phyloP scores from a whole-genome alignment of 1,284 basidiomycete species.

The Pascua sp. region DNA sequence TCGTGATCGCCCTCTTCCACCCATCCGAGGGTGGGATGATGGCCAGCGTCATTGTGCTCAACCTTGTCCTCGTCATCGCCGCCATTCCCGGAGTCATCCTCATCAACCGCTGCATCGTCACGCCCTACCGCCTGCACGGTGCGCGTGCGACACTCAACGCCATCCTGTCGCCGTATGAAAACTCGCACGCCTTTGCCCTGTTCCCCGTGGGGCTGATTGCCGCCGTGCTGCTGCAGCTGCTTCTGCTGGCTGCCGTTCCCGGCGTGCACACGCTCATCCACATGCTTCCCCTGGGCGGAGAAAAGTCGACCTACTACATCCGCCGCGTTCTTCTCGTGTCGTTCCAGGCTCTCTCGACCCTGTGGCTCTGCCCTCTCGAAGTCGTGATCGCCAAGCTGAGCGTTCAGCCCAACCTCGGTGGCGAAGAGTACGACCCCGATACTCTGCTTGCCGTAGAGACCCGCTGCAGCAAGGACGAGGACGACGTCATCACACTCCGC shows the following conservation, averaged over 20 bases:
- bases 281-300: not conserved
- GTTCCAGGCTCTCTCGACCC: conserved; percentile 57
- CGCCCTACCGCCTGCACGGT: conserved; percentile 70
- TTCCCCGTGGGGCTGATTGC: conserved; percentile 80
- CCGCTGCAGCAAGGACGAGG: conserved; percentile 53
- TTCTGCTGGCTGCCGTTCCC: not conserved
- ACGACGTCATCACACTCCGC: conserved; percentile 81
- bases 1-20: conserved; percentile 51
- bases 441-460: conserved; percentile 49
- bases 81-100: conserved; percentile 69
- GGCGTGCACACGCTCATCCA: too few relatives aligned
- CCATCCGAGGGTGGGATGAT: conserved; percentile 63
- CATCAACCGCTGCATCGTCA: conserved; percentile 77
- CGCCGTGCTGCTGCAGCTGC: conserved; percentile 60
- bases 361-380: conserved; percentile 71
- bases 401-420: conserved; percentile 73
- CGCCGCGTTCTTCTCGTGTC: conserved; percentile 50
- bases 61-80: conserved; percentile 61
- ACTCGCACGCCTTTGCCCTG: conserved; percentile 69
- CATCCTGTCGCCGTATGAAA: conserved; percentile 76
- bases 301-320: too few relatives aligned
- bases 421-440: conserved; percentile 60
- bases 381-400: conserved; percentile 73
- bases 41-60: conserved; percentile 32
- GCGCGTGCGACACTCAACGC: conserved; percentile 64